Percentiles rank a stretch among this genome's conserved stretches.
Conservation (phyloP, 2,329 filamentous ascomycete species). For the Phaeophleospora eucalypticola region DNA sequence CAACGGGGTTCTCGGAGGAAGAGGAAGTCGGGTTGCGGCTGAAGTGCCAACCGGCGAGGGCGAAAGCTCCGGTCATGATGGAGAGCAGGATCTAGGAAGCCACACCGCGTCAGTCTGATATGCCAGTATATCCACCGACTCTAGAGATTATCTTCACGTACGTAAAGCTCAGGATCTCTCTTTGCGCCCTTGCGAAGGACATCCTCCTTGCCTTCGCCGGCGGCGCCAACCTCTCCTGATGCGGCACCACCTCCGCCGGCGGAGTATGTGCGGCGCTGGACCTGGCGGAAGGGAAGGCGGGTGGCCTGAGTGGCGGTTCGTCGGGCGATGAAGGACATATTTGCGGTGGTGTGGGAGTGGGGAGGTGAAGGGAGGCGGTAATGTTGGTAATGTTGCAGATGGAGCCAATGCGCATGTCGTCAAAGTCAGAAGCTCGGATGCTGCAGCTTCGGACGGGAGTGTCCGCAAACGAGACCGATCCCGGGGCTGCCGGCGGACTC, state of each 20-base stretch:
- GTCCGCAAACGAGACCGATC: background rate
- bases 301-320: slow-evolving; percentile 45
- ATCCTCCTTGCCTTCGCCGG: slow-evolving; percentile 37
- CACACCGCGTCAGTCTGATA: background rate
- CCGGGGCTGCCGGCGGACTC: too few species aligned
- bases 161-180: slow-evolving; percentile 71
- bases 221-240: slow-evolving; percentile 42
- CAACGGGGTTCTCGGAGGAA: slow-evolving; percentile 74
- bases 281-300: slow-evolving; percentile 33
- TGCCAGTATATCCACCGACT: slow-evolving; percentile 10
- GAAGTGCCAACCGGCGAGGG: slow-evolving; percentile 85
- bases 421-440: background rate
- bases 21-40: slow-evolving; percentile 79
- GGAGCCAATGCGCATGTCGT: background rate
- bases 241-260: slow-evolving; percentile 38
- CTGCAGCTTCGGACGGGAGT: background rate
- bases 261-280: slow-evolving; percentile 36
- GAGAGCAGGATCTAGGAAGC: slow-evolving; percentile 75
- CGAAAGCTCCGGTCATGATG: slow-evolving; percentile 85
- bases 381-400: background rate
- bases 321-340: slow-evolving; percentile 46
- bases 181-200: slow-evolving; percentile 61
- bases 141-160: slow-evolving; percentile 40
- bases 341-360: slow-evolving; percentile 17
- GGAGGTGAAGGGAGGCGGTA: slow-evolving; percentile 2